Conservation (phyloP, 2,329 filamentous ascomycete genomes). For the Aureobasidium melanogenum region DNA sequence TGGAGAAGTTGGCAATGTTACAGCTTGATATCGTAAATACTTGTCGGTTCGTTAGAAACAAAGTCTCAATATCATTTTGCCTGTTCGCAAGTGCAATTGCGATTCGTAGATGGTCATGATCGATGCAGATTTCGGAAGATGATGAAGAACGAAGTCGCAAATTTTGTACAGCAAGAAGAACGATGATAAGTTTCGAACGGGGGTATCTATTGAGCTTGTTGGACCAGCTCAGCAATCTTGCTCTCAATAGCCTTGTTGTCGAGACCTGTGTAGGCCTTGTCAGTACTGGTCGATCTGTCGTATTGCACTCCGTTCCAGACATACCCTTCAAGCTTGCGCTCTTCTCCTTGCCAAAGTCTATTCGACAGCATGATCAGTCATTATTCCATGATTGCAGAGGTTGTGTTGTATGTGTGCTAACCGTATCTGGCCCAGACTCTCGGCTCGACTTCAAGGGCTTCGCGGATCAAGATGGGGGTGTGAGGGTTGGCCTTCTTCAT, state of each 20-base stretch:
- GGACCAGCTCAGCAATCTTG: constrained; percentile 55
- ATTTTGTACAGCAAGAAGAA: background rate
- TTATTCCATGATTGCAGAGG: background rate
- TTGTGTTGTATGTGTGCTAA: constrained; percentile 31
- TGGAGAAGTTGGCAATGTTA: constrained; percentile 17
- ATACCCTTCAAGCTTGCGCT: constrained; percentile 53
- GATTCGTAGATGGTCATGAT: background rate
- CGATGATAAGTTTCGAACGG: background rate
- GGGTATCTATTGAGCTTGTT: constrained; percentile 24
- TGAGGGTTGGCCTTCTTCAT: constrained; percentile 99
- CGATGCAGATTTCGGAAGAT: too few relatives aligned
- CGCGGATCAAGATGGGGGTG: constrained; percentile 88
- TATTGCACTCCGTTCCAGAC: constrained; percentile 14
- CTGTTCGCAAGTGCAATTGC: background rate
- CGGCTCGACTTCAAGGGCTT: constrained; percentile 76
- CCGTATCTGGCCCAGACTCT: constrained; percentile 90
- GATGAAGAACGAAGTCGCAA: background rate
- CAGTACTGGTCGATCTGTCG: constrained; percentile 10
- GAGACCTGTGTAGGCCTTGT: constrained; percentile 40
- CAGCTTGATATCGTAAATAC: constrained; percentile 6
- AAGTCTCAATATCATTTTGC: background rate
- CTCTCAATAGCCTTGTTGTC: constrained; percentile 64
- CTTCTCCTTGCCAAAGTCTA: constrained; percentile 61
- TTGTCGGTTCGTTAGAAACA: background rate
- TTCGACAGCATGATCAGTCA: background rate